A percentile compares a stretch with the other conserved stretches of the same genome.
Conservation (phyloP, 345 rosid genomes). For the Theobroma cacao region DNA sequence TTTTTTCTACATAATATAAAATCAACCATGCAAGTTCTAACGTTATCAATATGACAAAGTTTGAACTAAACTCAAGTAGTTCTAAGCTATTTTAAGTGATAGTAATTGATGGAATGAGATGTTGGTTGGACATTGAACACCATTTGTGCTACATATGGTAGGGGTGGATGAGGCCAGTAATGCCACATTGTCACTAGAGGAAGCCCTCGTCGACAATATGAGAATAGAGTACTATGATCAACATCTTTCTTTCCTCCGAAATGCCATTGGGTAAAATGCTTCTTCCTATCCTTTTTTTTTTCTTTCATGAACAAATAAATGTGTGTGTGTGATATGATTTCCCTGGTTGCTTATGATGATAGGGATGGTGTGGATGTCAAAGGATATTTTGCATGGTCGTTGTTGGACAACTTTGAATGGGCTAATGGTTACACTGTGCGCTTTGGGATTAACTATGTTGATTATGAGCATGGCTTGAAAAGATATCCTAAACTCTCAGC, state of each 20-base stretch:
- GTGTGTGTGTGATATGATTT: too few species aligned
- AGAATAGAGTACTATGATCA: slow-evolving; percentile 22
- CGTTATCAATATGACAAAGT: neutral
- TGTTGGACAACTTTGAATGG: slow-evolving; percentile 46
- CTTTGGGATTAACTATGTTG: slow-evolving; percentile 37
- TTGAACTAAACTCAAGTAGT: neutral
- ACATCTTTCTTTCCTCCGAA: slow-evolving; percentile 24
- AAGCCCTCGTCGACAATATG: slow-evolving; percentile 15
- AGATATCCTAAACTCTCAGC: slow-evolving; percentile 35
- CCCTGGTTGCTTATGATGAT: too few species aligned
- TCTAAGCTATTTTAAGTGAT: neutral
- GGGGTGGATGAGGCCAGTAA: slow-evolving; percentile 20
- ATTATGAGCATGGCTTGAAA: slow-evolving; percentile 29
- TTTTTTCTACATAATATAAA: neutral
- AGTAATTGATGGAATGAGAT: too few species aligned
- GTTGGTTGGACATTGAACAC: neutral
- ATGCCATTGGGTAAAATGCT: slow-evolving; percentile 18
- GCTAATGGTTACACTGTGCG: slow-evolving; percentile 25
- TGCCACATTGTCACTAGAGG: slow-evolving; percentile 14
- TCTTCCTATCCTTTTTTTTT: neutral
- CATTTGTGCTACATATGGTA: neutral
- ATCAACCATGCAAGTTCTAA: neutral
- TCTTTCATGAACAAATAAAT: too few species aligned
- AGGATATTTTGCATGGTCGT: slow-evolving; percentile 43
- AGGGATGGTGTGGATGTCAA: slow-evolving; percentile 32